Conservation (phyloP, 148 eudicot species). For the Rhododendron molle region DNA sequence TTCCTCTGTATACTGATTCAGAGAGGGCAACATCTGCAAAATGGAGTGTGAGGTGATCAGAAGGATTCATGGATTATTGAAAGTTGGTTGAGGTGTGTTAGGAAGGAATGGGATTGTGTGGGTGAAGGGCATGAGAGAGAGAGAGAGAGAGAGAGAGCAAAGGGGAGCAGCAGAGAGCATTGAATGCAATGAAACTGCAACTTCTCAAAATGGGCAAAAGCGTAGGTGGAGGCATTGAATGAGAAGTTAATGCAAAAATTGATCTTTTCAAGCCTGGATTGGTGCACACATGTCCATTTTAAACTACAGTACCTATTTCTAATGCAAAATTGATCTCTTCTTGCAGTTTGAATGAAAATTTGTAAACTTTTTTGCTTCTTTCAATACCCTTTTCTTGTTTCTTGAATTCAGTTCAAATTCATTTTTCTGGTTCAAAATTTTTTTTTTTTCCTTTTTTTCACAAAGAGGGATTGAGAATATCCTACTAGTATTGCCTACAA, state of each 20-base stretch:
- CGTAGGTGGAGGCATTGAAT: conserved; percentile 78
- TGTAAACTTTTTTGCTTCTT: not conserved
- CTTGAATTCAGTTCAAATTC: not conserved
- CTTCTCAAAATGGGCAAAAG: conserved; percentile 9
- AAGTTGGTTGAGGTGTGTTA: conserved; percentile 1
- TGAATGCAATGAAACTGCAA: conserved; percentile 7
- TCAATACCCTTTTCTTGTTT: not conserved
- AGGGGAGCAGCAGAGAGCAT: conserved; percentile 4
- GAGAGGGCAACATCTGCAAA: not conserved
- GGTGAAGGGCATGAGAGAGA: conserved; percentile 19
- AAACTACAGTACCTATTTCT: not conserved
- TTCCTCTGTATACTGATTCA: not conserved
- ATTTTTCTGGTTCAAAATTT: not conserved
- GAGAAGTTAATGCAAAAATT: conserved; percentile 57
- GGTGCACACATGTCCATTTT: conserved; percentile 48
- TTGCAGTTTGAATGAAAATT: not conserved
- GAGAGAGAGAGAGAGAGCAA: conserved; percentile 16
- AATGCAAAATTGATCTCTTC: not conserved
- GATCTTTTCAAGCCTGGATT: conserved; percentile 56
- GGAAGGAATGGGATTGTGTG: conserved; percentile 15
- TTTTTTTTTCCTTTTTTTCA: too few species aligned
- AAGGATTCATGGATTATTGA: not conserved
- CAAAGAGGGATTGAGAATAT: not conserved
- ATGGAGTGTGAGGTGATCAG: not conserved
- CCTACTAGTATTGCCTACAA: not conserved